Base-by-base conservation (phyloP, 768 basidiomycete genomes). In the Pleurotus cornucopiae region DNA sequence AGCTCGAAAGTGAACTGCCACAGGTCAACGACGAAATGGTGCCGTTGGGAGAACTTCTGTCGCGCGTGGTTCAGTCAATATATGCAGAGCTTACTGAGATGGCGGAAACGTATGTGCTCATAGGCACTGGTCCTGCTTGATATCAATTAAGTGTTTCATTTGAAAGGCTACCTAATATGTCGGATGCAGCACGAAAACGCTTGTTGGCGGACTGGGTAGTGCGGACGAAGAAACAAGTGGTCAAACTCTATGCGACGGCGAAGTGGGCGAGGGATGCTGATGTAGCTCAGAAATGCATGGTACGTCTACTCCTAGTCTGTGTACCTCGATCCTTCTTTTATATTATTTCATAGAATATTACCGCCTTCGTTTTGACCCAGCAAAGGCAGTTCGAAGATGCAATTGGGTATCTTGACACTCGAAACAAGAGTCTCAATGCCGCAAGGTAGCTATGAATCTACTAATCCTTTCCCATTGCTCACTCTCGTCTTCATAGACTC, bases 201-300 rank as follows among this genome's bases (percentile, higher is more conserved):
- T 84, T 80, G 14, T 72, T 95, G 30, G 90, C 90, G 2, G 91
- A 94, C 61, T 95, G 89, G 83, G 91, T 93, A 0, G 88, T 93
- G n/a, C 85, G 87, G 67, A 90, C 82, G 4, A 90, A 95, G 71
- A 89, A 93, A 63, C 93, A 96, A 64, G 83, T 93, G 34, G 87
- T 93, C 26, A 94, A 94, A 68, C 71, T 95, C 12, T 91, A 92
- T 63, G 94, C 92, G 9, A 81, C 94, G 25, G 80, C 82, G 6
- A 89, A 93, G 63, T 97, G 94, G 94, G 80, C 89, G 38, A 78
- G 89, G 58, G 92, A 94, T 67, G 88, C 89, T 41, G 82, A 82
- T 57, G 86, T 87, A 5, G 85, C 91, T 41, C 91, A 94, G 70
- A 91, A 89, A 71, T 89, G 86, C 76, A 91, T 93, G 91, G 91